phyloP scores from a whole-genome alignment of 225 moss, liverwort and hornwort genomes.

The Physcomitrellopsis africana region DNA sequence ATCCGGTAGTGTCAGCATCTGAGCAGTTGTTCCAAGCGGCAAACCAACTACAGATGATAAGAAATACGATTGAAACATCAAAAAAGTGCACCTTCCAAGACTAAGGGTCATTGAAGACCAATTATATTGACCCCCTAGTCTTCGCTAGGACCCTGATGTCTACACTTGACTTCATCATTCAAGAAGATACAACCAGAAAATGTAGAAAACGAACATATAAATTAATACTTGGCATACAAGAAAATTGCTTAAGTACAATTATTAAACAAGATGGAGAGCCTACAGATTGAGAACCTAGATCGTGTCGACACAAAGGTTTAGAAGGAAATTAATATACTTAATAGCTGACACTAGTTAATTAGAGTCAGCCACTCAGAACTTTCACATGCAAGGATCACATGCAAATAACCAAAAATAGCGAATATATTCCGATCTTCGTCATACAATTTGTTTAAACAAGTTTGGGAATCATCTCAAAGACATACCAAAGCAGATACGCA shows the following conservation, averaged over 20 bases:
- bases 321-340: neutral
- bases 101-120: slow-evolving; percentile 1
- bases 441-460: neutral
- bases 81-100: slow-evolving; percentile 1
- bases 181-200: slow-evolving; percentile 4
- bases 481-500: slow-evolving; percentile 85
- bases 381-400: too few species aligned
- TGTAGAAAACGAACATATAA: neutral
- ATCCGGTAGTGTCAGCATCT: neutral
- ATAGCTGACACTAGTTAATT: too few species aligned
- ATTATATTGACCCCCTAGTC: slow-evolving; percentile 13
- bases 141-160: neutral
- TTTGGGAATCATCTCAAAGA: slow-evolving; percentile 6
- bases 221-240: neutral
- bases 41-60: slow-evolving; percentile 1
- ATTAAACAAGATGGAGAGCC: neutral
- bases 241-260: neutral
- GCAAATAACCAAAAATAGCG: neutral
- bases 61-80: neutral
- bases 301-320: neutral
- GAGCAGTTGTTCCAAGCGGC: slow-evolving; percentile 20
- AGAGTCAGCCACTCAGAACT: too few species aligned
- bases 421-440: neutral
- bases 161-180: neutral
- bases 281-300: slow-evolving; percentile 13